A percentile compares a stretch with the other conserved stretches of the same genome.
Evolutionary conservation across 1,284 basidiomycete species (phyloP).

Genomic region (Marasmius fiardii): DNA sequence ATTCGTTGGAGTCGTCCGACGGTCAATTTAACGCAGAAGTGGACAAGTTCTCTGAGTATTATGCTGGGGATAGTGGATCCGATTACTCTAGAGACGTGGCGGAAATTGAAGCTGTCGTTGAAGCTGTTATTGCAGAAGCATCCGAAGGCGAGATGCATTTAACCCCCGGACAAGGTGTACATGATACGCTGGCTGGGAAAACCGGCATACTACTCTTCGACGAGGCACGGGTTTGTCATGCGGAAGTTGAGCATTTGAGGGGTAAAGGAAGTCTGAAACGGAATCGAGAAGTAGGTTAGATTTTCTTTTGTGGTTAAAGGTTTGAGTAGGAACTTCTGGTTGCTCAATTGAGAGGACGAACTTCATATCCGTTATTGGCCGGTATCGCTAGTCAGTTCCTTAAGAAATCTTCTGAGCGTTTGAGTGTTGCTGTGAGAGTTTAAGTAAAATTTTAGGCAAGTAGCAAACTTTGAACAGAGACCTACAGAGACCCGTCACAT

Average conservation of each 20-base stretch:
- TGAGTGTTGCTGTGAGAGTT: too few relatives aligned
- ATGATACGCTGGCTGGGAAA: not conserved
- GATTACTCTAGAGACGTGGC: not conserved
- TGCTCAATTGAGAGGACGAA: too few relatives aligned
- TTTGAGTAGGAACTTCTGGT: too few relatives aligned
- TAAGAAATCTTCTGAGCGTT: too few relatives aligned
- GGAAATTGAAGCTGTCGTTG: not conserved
- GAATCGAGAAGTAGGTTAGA: constrained; percentile 27
- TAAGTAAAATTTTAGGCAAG: too few relatives aligned
- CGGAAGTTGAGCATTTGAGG: constrained; percentile 57
- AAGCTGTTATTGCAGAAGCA: not conserved
- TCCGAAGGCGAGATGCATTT: not conserved
- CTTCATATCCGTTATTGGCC: too few relatives aligned
- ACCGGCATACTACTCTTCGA: constrained; percentile 36
- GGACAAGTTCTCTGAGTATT: constrained; percentile 43
- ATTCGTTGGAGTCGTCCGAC: constrained; percentile 27
- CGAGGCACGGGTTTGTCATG: constrained; percentile 54
- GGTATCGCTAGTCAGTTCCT: too few relatives aligned
- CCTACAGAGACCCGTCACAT: too few relatives aligned
- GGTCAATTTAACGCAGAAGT: constrained; percentile 45
- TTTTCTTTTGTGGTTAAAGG: too few relatives aligned
- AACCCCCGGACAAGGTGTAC: not conserved
- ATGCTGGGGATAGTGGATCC: constrained; percentile 31
- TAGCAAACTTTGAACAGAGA: too few relatives aligned
- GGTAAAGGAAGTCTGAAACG: constrained; percentile 65